Conservation (phyloP, 768 basidiomycete genomes). For the Suillus occidentalis region DNA sequence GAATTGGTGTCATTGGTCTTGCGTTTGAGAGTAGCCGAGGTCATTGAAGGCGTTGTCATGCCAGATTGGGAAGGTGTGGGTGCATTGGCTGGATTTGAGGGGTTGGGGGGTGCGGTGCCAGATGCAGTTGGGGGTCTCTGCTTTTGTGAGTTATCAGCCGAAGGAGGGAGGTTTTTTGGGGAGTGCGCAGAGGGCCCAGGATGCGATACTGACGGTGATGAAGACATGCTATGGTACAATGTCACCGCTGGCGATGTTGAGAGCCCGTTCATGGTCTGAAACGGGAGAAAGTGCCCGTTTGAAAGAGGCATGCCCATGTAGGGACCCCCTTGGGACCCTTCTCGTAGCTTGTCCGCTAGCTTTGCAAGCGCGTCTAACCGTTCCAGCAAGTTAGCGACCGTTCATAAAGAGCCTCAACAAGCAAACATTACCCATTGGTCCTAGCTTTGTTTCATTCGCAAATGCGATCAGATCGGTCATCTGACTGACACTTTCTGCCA, state of each 20-base stretch:
- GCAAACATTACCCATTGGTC: conserved; percentile 62
- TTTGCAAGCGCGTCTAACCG: conserved; percentile 43
- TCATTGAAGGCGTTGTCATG: conserved; percentile 48
- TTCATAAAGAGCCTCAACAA: conserved; percentile 26
- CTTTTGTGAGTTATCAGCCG: conserved; percentile 60
- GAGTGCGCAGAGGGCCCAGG: conserved; percentile 42
- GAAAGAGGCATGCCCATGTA: conserved; percentile 16
- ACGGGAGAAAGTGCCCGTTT: conserved; percentile 1
- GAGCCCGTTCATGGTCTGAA: conserved; percentile 20
- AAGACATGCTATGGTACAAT: conserved; percentile 44
- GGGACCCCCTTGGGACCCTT: conserved; percentile 18
- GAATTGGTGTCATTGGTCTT: conserved; percentile 49
- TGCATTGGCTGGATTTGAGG: conserved; percentile 32
- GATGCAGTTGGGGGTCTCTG: conserved; percentile 54
- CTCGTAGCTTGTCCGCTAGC: conserved; percentile 41
- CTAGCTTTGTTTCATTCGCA: conserved; percentile 51
- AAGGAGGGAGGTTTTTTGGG: conserved; percentile 48
- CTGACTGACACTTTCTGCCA: conserved; percentile 79
- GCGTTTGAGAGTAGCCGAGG: conserved; percentile 54
- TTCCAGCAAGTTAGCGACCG: conserved; percentile 19
- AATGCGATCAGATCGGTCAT: conserved; percentile 78
- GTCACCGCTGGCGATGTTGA: conserved; percentile 38
- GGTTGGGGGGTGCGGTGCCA: conserved; percentile 34
- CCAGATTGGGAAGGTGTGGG: conserved; percentile 41
- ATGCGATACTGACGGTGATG: conserved; percentile 46